A percentile compares a stretch with the other conserved stretches of the same genome.
Conservation (phyloP, 441 rosid genomes). For the Croton setiger region DNA sequence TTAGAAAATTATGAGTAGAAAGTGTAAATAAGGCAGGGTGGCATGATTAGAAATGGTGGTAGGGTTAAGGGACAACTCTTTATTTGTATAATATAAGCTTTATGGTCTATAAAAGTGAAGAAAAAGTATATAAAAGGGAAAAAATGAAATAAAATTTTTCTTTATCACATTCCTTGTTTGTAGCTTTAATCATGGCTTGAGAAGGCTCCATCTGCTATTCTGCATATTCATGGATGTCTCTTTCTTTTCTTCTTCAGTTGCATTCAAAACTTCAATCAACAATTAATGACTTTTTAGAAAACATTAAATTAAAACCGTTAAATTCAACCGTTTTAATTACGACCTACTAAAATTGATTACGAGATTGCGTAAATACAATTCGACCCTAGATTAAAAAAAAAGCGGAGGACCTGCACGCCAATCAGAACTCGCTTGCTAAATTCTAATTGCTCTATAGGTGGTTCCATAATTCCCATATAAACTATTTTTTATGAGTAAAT, state of each 20-base stretch:
- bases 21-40: background rate
- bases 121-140: constrained; percentile 5
- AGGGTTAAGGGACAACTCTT: constrained; percentile 25
- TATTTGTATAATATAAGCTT: constrained; percentile 25
- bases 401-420: no score
- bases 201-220: constrained; percentile 29
- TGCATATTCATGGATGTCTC: constrained; percentile 13
- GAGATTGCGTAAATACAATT: no score
- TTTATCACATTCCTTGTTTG: constrained; percentile 18
- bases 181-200: constrained; percentile 36
- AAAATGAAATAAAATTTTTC: background rate
- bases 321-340: no score
- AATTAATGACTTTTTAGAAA: background rate
- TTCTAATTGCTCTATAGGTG: no score
- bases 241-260: background rate
- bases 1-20: background rate
- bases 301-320: no score
- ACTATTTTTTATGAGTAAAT: no score
- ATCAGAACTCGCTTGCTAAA: no score
- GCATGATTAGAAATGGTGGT: constrained; percentile 22
- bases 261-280: background rate
- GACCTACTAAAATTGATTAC: no score
- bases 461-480: no score
- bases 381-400: no score
- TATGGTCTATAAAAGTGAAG: constrained; percentile 31